Percentiles rank a stretch among this genome's conserved stretches.
Conservation (phyloP, 169 alveolate genomes). For the Eimeria falciformis region DNA sequence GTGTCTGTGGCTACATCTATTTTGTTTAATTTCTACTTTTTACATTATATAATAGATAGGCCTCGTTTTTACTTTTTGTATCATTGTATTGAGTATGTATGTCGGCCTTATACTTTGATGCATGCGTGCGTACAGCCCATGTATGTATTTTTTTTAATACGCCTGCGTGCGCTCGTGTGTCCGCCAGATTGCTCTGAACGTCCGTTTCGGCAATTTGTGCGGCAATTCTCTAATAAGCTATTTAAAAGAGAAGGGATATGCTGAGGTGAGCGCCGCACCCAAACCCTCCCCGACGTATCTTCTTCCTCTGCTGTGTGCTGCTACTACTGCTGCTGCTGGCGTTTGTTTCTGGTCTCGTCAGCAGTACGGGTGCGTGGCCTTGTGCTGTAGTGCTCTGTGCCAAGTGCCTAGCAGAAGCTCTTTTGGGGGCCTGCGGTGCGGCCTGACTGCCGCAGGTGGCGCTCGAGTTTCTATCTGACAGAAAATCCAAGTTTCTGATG, state of each 20-base stretch:
- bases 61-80: too few species aligned
- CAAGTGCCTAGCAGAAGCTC: background rate
- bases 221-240: constrained; percentile 89
- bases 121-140: too few species aligned
- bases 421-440: background rate
- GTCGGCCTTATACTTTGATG: too few species aligned
- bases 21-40: too few species aligned
- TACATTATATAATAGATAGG: too few species aligned
- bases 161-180: background rate
- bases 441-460: constrained; percentile 80
- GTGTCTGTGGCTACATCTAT: too few species aligned
- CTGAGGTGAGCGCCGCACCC: constrained; percentile 87
- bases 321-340: background rate
- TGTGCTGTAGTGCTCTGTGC: background rate
- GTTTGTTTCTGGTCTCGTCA: background rate
- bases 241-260: constrained; percentile 87
- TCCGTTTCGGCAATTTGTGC: constrained; percentile 82
- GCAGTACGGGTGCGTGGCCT: background rate
- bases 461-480: constrained; percentile 90
- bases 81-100: too few species aligned
- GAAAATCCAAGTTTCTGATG: constrained; percentile 89
- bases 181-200: constrained; percentile 65
- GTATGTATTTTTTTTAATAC: too few species aligned
- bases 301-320: background rate
- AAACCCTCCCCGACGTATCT: too few species aligned